Conservation (phyloP, 805 yeast genomes). For the Candida maltosa region DNA sequence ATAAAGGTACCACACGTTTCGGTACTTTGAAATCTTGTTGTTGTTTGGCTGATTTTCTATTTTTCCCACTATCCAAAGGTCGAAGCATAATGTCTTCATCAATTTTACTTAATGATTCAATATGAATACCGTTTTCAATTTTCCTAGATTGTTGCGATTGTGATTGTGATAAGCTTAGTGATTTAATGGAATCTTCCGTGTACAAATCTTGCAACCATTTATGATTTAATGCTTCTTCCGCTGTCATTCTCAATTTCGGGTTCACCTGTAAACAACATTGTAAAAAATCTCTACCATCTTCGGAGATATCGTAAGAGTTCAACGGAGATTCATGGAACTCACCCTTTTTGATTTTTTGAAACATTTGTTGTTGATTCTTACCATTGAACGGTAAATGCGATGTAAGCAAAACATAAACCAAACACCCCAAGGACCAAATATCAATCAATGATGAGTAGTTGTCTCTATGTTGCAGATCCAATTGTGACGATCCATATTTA, state of each 20-base stretch:
- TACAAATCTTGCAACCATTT: slow-evolving; percentile 65
- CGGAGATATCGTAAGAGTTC: slow-evolving; percentile 60
- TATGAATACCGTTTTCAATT: slow-evolving; percentile 36
- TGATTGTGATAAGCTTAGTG: slow-evolving; percentile 65
- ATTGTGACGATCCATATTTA: slow-evolving; percentile 40
- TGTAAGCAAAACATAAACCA: slow-evolving; percentile 86
- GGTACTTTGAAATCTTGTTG: slow-evolving; percentile 42
- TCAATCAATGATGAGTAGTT: slow-evolving; percentile 85
- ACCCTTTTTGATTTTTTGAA: slow-evolving; percentile 72
- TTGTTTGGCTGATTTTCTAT: slow-evolving; percentile 18
- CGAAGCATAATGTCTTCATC: slow-evolving; percentile 43
- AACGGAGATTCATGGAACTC: slow-evolving; percentile 77
- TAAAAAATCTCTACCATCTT: slow-evolving; percentile 70
- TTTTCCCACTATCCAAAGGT: slow-evolving; percentile 32
- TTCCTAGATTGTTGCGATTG: slow-evolving; percentile 61
- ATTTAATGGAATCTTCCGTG: slow-evolving; percentile 19
- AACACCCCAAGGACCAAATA: slow-evolving; percentile 96
- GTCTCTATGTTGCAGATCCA: slow-evolving; percentile 8
- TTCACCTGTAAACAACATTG: slow-evolving; percentile 70
- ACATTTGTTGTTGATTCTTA: slow-evolving; percentile 80
- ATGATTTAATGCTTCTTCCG: slow-evolving; percentile 71
- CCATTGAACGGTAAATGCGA: slow-evolving; percentile 96
- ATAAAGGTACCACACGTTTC: slow-evolving; percentile 38
- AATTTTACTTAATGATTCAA: slow-evolving; percentile 34
- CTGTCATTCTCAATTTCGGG: slow-evolving; percentile 69